phyloP scores from a whole-genome alignment of 2,329 filamentous ascomycete genomes.

The Nannizzia gypsea region DNA sequence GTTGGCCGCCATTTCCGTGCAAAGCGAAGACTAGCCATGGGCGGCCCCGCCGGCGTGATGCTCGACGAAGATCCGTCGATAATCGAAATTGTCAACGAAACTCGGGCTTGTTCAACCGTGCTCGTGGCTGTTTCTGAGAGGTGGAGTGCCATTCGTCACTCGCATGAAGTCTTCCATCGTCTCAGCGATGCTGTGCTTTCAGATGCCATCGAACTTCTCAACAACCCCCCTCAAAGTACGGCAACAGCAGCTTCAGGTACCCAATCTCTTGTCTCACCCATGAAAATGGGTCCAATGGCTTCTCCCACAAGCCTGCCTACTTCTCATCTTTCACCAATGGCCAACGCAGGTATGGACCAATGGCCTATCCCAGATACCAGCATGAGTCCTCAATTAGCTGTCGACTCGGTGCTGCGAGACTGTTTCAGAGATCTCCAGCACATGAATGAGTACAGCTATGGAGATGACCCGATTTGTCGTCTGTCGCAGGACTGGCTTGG shows the following conservation, averaged over 20 bases:
- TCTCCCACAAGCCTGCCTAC: not conserved
- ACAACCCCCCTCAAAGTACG: conserved; percentile 3
- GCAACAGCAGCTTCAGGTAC: conserved; percentile 11
- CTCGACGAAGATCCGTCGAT: conserved; percentile 28
- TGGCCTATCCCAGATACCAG: conserved; percentile 7
- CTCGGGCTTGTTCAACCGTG: conserved; percentile 35
- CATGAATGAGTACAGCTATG: conserved; percentile 16
- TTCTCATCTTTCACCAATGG: conserved; percentile 4
- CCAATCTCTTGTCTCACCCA: conserved; percentile 2
- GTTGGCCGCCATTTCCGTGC: conserved; percentile 31
- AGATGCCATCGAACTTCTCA: conserved; percentile 28
- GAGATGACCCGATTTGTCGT: conserved; percentile 22
- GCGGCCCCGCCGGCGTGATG: conserved; percentile 9
- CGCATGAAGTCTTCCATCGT: conserved; percentile 34
- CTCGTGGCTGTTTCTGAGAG: conserved; percentile 36
- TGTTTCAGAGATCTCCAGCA: conserved; percentile 27
- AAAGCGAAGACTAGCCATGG: conserved; percentile 12
- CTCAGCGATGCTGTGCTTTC: conserved; percentile 34
- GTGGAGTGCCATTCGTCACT: conserved; percentile 31
- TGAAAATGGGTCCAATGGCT: conserved; percentile 6
- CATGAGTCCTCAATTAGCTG: conserved; percentile 18
- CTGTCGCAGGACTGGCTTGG: conserved; percentile 27
- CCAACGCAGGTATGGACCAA: conserved; percentile 5
- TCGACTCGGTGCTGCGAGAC: conserved; percentile 31
- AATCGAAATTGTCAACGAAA: conserved; percentile 35